Evolutionary conservation across 805 yeast species (phyloP).

Genomic region (Tetrapisispora taiwanensis): DNA sequence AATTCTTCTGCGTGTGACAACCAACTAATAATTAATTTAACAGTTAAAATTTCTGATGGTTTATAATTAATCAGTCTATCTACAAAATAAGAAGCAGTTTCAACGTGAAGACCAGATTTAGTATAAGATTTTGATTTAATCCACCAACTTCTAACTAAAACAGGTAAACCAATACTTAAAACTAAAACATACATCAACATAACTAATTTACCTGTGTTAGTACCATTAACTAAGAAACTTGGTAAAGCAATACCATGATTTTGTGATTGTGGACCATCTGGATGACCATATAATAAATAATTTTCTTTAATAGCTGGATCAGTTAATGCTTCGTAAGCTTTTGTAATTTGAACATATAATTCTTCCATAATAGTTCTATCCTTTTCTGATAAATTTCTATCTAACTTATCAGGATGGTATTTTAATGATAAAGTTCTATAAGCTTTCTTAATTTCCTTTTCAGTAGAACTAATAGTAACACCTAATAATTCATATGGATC

Average conservation of each 20-base stretch:
- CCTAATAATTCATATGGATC: slow-evolving; percentile 90
- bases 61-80: slow-evolving; percentile 63
- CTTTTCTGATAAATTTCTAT: slow-evolving; percentile 46
- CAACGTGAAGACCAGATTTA: slow-evolving; percentile 69
- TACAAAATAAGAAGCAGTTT: slow-evolving; percentile 72
- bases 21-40: slow-evolving; percentile 47
- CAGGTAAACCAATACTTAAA: slow-evolving; percentile 73
- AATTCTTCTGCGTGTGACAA: slow-evolving; percentile 62
- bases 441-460: slow-evolving; percentile 66
- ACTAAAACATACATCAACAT: slow-evolving; percentile 53
- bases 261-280: slow-evolving; percentile 91
- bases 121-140: slow-evolving; percentile 66
- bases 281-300: slow-evolving; percentile 83
- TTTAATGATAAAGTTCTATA: slow-evolving; percentile 81
- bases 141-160: slow-evolving; percentile 88
- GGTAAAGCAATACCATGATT: slow-evolving; percentile 95
- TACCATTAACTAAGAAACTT: slow-evolving; percentile 76
- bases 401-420: slow-evolving; percentile 88
- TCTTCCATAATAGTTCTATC: slow-evolving; percentile 56
- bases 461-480: slow-evolving; percentile 56
- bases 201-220: slow-evolving; percentile 55
- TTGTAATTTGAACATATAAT: slow-evolving; percentile 67
- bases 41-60: slow-evolving; percentile 53
- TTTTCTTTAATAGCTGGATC: slow-evolving; percentile 80
- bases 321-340: slow-evolving; percentile 91